These are phyloP conservation scores for Nakaseomyces uthaithaninus DNA, from an alignment of 1,139 yeast genomes.

Conservation along the genomic window DNA sequence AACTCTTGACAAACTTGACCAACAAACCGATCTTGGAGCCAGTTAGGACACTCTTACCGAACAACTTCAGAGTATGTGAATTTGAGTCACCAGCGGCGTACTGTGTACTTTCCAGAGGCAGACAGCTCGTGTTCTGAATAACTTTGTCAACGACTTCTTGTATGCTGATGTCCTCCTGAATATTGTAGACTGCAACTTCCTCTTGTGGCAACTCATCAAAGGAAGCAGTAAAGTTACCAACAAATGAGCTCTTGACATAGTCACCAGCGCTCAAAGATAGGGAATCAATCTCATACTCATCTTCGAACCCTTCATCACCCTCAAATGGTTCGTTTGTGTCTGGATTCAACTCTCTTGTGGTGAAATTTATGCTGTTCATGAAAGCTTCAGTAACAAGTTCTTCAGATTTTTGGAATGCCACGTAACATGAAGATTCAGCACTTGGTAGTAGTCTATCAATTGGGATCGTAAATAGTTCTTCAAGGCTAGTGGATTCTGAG, in stretches of 20 bases:
- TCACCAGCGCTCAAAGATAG: conserved; percentile 74
- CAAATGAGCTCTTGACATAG: conserved; percentile 67
- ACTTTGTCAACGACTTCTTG: conserved; percentile 45
- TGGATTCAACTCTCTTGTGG: conserved; percentile 73
- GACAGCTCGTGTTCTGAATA: conserved; percentile 43
- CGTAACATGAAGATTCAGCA: conserved; percentile 67
- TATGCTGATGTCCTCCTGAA: conserved; percentile 38
- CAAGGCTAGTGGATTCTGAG: conserved; percentile 50
- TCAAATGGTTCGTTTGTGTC: conserved; percentile 60
- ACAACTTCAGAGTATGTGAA: conserved; percentile 65
- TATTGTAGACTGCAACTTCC: conserved; percentile 51
- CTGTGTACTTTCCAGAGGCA: conserved; percentile 76
- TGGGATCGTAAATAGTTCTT: conserved; percentile 69
- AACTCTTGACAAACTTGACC: conserved; percentile 63
- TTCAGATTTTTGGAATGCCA: conserved; percentile 58
- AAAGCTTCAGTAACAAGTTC: conserved; percentile 45
- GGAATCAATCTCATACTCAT: conserved; percentile 86
- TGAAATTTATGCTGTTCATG: conserved; percentile 63
- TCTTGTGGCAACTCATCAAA: conserved; percentile 69
- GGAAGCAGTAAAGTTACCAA: conserved; percentile 64
- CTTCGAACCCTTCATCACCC: conserved; percentile 82
- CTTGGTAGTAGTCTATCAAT: conserved; percentile 66
- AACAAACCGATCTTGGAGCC: conserved; percentile 64
- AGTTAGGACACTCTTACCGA: conserved; percentile 63
- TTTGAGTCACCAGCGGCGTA: conserved; percentile 52